Conservation (phyloP, 2,329 filamentous ascomycete species). For the Botryotinia convoluta region DNA sequence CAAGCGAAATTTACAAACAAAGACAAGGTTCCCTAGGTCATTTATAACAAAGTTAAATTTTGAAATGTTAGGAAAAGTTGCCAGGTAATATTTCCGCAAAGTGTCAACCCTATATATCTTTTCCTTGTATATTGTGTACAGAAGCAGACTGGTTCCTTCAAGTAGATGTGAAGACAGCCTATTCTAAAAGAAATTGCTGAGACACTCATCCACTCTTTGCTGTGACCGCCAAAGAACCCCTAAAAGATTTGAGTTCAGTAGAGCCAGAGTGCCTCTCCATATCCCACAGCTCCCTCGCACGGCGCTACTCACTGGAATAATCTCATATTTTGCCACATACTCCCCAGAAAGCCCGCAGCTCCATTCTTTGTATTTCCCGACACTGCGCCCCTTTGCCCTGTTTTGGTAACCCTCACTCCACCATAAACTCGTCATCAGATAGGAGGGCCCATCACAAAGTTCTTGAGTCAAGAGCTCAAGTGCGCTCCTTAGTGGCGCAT, state of each 20-base stretch:
- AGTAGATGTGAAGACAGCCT: neutral
- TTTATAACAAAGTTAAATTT: neutral
- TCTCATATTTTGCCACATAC: neutral
- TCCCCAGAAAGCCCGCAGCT: neutral
- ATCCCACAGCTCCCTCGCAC: neutral
- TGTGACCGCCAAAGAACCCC: neutral
- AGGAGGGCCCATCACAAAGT: neutral
- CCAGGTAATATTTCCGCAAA: neutral
- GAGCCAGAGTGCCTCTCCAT: neutral
- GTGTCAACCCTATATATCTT: neutral
- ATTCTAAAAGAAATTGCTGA: neutral
- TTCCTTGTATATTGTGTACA: neutral
- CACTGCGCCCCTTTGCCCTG: too few relatives aligned
- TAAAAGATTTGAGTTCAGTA: neutral
- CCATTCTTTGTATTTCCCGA: neutral
- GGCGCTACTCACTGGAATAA: neutral
- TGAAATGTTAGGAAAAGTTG: neutral
- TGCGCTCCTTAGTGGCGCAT: neutral
- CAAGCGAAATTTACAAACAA: neutral
- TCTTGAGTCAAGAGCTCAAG: neutral
- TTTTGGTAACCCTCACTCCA: neutral
- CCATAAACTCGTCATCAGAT: neutral
- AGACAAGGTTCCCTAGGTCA: neutral
- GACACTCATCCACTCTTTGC: neutral
- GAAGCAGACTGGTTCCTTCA: neutral